phyloP scores from a whole-genome alignment of 805 yeast genomes.

The Blastobotrys americana region DNA sequence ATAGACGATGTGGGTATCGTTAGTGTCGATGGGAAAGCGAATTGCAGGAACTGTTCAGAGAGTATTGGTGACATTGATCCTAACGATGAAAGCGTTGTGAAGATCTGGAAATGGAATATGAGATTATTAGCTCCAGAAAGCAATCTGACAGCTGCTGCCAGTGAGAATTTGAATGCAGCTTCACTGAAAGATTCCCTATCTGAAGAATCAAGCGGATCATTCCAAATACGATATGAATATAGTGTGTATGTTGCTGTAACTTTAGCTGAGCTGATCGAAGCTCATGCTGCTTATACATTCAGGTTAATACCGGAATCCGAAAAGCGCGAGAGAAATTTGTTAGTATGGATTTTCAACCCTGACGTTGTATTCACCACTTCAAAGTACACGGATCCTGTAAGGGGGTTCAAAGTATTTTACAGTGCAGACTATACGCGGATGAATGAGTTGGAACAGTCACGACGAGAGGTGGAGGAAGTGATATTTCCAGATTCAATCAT shows the following conservation, averaged over 20 bases:
- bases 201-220: too few relatives aligned
- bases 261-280: constrained; percentile 24
- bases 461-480: constrained; percentile 38
- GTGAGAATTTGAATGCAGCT: too few relatives aligned
- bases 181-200: too few relatives aligned
- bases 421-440: constrained; percentile 29
- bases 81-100: constrained; percentile 15
- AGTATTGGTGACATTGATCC: constrained; percentile 11
- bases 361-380: constrained; percentile 30
- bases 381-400: constrained; percentile 7
- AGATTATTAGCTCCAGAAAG: not conserved
- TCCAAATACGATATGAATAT: constrained; percentile 6
- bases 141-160: too few relatives aligned
- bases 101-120: constrained; percentile 52
- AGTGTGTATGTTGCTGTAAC: constrained; percentile 18
- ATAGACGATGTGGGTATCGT: constrained; percentile 21
- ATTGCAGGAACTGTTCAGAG: constrained; percentile 12
- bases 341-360: constrained; percentile 47
- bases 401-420: constrained; percentile 42
- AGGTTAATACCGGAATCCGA: constrained; percentile 8
- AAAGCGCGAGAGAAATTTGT: constrained; percentile 5
- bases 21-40: not conserved
- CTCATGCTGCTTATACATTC: constrained; percentile 30
- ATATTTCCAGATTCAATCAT: constrained; percentile 31
- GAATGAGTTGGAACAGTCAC: constrained; percentile 24